Evolutionary conservation across 768 basidiomycete genomes (phyloP), one percentile per base, ranked within the genome.

Genomic region (Agaricus sinodeliciosus): DNA sequence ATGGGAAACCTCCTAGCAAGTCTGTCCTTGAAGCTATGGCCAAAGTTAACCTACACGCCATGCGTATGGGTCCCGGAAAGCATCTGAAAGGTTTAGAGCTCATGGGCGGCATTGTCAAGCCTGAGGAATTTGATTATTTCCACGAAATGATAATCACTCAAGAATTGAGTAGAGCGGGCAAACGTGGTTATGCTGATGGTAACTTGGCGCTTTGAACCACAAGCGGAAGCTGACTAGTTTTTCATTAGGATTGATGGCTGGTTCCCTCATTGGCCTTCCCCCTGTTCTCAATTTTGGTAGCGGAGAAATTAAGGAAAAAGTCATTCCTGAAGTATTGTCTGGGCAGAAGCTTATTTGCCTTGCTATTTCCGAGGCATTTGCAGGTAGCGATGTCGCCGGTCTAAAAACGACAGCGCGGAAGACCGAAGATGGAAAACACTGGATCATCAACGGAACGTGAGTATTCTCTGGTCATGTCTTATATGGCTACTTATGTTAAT

Each of bases 31-130:
- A 93, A 60, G 81, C 82, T 56, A 88, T 95, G 88, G 71, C 69
- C 13, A 82, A 82, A 47, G 48, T 79, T 27, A 84, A 92, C 61
- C 51, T 97, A 16, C 88, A 91, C 63, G 89, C 90, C 12, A 95
- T 96, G 94, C 83, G 90, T 16, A 75, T 94, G 70, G 95, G 95
- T 13, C 94, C 94, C 19, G 93, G 92, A 25, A 89, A 89, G 66
- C 93, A 96, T 61, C 74, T 97, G 19, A 78, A 88, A 59, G 71
- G 73, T 6, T 74, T 81, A 18, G 79, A 74, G 28, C 72, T 98
- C 22, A 85, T 93, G 77, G 82, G 79, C 48, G 94, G 92, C 3
- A 62, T 85, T 22, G 84, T 94, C 39, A 81, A 80, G 57, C 85
- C 91, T 5, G 91, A 94, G 63, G 81, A 87, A 76, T 94, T 88